A percentile compares a stretch with the other conserved stretches of the same genome.
Conservation (phyloP, 2,329 filamentous ascomycete species). For the Claviceps lovelessii region DNA sequence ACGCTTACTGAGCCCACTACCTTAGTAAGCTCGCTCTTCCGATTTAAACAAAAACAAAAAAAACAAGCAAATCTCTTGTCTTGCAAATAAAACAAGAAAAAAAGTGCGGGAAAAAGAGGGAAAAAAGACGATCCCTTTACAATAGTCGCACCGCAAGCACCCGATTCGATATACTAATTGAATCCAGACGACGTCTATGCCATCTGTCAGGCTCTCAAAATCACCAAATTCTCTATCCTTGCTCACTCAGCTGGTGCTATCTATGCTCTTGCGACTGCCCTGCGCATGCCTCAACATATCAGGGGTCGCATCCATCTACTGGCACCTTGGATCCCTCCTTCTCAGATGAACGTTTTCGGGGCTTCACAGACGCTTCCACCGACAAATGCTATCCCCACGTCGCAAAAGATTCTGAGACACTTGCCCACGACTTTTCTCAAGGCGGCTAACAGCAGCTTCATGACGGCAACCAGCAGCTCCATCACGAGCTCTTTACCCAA, state of each 20-base stretch:
- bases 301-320: slow-evolving; percentile 86
- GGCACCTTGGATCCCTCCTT: slow-evolving; percentile 94
- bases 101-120: no score
- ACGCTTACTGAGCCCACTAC: no score
- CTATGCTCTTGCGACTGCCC: slow-evolving; percentile 84
- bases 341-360: slow-evolving; percentile 70
- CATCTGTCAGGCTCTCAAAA: slow-evolving; percentile 81
- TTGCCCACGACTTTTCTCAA: slow-evolving; percentile 83
- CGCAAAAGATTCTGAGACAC: slow-evolving; percentile 78
- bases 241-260: slow-evolving; percentile 97
- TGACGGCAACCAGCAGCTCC: slow-evolving; percentile 78
- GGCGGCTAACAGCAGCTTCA: slow-evolving; percentile 89
- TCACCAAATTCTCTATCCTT: slow-evolving; percentile 90
- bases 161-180: slow-evolving; percentile 13
- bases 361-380: slow-evolving; percentile 61
- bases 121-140: background rate
- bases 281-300: slow-evolving; percentile 93
- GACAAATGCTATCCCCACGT: slow-evolving; percentile 74
- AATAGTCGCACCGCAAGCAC: no score
- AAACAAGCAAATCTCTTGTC: background rate
- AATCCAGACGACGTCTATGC: slow-evolving; percentile 64
- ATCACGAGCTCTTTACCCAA: slow-evolving; percentile 67
- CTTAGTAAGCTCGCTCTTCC: no score
- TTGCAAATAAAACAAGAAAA: background rate
- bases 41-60: background rate